Base-by-base conservation (phyloP, 2,329 filamentous ascomycete species). In the Penicillium sp. region DNA sequence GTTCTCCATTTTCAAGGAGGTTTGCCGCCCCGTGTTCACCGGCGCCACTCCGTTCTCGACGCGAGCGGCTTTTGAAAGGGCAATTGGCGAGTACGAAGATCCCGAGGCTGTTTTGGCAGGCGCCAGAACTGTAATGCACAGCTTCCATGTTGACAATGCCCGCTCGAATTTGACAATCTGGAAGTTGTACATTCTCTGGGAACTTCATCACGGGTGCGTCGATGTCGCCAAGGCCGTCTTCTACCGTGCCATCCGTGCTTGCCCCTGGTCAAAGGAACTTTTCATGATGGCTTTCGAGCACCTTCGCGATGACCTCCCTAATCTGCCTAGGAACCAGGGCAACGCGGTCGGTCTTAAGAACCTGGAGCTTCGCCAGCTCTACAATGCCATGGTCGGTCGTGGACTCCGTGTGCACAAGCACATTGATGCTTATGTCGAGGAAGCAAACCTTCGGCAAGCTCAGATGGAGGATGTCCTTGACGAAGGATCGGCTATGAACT, bases 201-300 rank as follows among this genome's bases (percentile, higher is more conserved):
- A 73, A 38, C 41, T 69, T 1, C 63, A 60, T 14, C 60, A 61
- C 3, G 58, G 27, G 6, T 59, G 70, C 5, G 41, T 60, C 15
- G 32, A 45, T 2, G 61, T 64, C 33, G 70, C 72, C 2, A 77
- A 71, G 44, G 64, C 70, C 1, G 66, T 77, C 0, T 77, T 77
- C 50, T 74, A 76, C 41, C 64, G 73, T 22, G 77, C 75, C 0
- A 51, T 84, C 45, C 65, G 70, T 29, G 63, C 68, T 11, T 70
- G 80, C 51, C 81, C 81, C 0, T 84, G 80, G 79, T 73, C 69
- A 1, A 83, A 84, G 56, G 68, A 72, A 25, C 69, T 79, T 32
- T 62, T 77, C 29, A 68, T 83, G 61, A 42, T 74, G 16, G 79
- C 74, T 0, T 78, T 83, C 40, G 65, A 66, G 30, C 60, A 68